Conservation (phyloP, 164 flowering plant species). For the Umbilicus rupestris region DNA sequence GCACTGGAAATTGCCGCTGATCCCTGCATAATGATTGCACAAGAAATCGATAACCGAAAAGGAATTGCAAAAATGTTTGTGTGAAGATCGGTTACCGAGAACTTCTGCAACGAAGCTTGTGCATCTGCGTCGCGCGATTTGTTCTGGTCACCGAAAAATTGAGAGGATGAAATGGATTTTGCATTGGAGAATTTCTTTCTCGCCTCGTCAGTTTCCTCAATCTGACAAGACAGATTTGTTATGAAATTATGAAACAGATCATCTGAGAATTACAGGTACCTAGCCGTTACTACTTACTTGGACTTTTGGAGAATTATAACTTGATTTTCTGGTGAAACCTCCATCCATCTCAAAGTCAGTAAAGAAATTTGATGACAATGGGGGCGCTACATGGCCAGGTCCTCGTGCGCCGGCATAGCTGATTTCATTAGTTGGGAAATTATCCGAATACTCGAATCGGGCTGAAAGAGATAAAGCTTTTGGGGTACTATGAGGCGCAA, state of each 20-base stretch:
- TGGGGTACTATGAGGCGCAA: constrained; percentile 33
- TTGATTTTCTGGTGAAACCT: constrained; percentile 56
- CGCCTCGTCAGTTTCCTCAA: constrained; percentile 92
- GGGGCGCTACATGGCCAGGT: constrained; percentile 73
- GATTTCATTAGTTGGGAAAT: constrained; percentile 36
- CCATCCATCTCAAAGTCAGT: constrained; percentile 89
- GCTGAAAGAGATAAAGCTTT: constrained; percentile 47
- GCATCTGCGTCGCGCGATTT: constrained; percentile 37
- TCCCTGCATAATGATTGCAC: constrained; percentile 30
- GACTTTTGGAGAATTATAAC: constrained; percentile 59
- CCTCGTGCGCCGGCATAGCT: constrained; percentile 48
- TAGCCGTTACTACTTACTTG: constrained; percentile 53
- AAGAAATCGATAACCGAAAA: not conserved
- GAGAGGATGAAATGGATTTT: constrained; percentile 93
- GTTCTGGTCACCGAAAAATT: constrained; percentile 71
- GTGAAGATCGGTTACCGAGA: constrained; percentile 45
- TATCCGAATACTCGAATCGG: constrained; percentile 83
- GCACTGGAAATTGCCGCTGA: constrained; percentile 89
- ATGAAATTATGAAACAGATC: not conserved
- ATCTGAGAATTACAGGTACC: not conserved
- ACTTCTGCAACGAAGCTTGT: constrained; percentile 71
- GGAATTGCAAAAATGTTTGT: too few species aligned
- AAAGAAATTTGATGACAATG: constrained; percentile 80
- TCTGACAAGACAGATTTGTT: constrained; percentile 21
- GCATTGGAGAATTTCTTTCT: constrained; percentile 94